Conservation (phyloP, 2,329 filamentous ascomycete species). For the Calcarisporium arbuscula region DNA sequence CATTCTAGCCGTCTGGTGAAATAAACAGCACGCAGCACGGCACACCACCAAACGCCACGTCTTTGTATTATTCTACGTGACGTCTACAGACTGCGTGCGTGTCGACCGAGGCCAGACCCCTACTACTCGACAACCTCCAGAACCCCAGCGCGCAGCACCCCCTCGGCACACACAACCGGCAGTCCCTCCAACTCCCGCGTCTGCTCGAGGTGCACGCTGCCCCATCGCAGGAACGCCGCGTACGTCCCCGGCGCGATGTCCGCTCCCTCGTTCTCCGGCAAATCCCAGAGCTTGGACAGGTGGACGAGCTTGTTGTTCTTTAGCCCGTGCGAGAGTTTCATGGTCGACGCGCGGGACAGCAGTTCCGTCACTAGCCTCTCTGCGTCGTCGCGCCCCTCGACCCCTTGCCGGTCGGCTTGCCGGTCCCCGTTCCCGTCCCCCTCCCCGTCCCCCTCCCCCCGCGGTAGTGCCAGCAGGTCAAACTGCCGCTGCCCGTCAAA, state of each 20-base stretch:
- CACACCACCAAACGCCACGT: too few species aligned
- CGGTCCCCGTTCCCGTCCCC: constrained; percentile 13
- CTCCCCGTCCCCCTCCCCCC: constrained; percentile 14
- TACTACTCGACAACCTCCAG: too few species aligned
- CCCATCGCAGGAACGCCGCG: constrained; percentile 27
- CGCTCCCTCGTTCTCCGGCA: constrained; percentile 22
- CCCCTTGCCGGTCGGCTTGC: constrained; percentile 11
- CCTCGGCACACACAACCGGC: background rate
- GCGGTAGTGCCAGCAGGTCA: constrained; percentile 13
- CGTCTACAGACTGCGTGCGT: too few species aligned
- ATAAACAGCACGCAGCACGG: too few species aligned
- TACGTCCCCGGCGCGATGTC: constrained; percentile 26
- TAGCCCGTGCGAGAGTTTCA: constrained; percentile 28
- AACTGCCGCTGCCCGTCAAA: constrained; percentile 13
- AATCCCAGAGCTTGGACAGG: constrained; percentile 23
- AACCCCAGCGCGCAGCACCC: background rate
- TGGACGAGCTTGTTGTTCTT: too few species aligned
- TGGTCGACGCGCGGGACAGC: constrained; percentile 22
- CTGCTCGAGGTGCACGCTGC: constrained; percentile 27
- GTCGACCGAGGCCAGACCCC: too few species aligned
- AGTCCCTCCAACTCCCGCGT: constrained; percentile 16
- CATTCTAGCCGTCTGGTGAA: too few species aligned
- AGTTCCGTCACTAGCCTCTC: constrained; percentile 21
- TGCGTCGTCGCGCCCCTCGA: constrained; percentile 14
- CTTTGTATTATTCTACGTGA: too few species aligned